These are phyloP conservation scores for Phalaenopsis hybrid DNA, from an alignment of 116 monocot species.

Conservation along the genomic window DNA sequence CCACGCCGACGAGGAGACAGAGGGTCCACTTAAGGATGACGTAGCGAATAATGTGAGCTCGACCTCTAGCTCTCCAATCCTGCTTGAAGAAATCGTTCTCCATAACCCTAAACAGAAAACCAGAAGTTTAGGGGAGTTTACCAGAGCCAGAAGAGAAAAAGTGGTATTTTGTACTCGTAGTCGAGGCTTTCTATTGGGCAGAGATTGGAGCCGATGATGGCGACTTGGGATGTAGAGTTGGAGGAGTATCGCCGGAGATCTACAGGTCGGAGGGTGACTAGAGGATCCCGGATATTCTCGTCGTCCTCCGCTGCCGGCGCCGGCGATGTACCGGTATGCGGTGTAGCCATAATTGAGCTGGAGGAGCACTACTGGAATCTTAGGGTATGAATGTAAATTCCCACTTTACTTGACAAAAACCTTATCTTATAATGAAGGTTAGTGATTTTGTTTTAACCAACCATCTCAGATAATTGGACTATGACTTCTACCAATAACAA, in stretches of 20 bases:
- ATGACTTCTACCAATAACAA: too few species aligned
- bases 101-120: constrained; percentile 24
- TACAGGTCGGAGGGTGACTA: constrained; percentile 6
- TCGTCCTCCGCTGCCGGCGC: background rate
- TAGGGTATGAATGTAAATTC: too few species aligned
- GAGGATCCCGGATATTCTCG: background rate
- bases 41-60: constrained; percentile 29
- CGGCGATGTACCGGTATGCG: background rate
- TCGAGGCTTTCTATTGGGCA: constrained; percentile 57
- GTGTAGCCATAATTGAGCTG: too few species aligned
- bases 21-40: constrained; percentile 46
- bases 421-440: too few species aligned
- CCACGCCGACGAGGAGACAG: constrained; percentile 38
- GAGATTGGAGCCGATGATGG: constrained; percentile 39
- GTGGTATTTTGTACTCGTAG: constrained; percentile 29
- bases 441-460: too few species aligned
- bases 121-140: background rate
- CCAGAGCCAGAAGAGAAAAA: background rate
- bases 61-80: constrained; percentile 42
- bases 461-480: too few species aligned
- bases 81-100: constrained; percentile 59
- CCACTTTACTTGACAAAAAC: too few species aligned
- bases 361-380: too few species aligned
- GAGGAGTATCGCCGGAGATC: constrained; percentile 32
- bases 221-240: constrained; percentile 47